Evolutionary conservation across 345 rosid genomes (phyloP), one percentile per base, ranked within the genome.

Genomic region (Laguncularia racemosa): DNA sequence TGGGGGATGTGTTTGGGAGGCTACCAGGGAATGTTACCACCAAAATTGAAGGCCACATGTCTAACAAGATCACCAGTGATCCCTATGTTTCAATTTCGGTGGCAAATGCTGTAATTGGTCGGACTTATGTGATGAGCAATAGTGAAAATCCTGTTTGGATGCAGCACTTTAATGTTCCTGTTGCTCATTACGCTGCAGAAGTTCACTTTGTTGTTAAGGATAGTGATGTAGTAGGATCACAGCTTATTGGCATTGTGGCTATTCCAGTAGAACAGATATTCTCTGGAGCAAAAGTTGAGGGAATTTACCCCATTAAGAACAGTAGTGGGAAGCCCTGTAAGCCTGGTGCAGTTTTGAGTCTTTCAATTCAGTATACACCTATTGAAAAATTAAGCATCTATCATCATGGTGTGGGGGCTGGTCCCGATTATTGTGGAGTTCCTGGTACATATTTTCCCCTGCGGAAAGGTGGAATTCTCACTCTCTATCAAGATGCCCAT

Each of bases 401-500:
- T 68, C 86, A 80, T 64, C 66, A 67, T 4, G 96, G 96, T 33
- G 93, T 92, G 13, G 98, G 98, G 56, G 83, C 84, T 0, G 98
- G 96, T 67, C 95, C 96, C 55, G 74, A 78, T 45, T 81, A 84
- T 75, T 55, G 59, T 19, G 98, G 98, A 46, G 96, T 89, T n/a
- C 89, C 95, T 52, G 95, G 83, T 55, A 89, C 98, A 40, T 92
- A 92, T 72, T 92, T 89, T 69, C 98, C 98, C 14, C 90, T 89
- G 55, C 75, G 97, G 69, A 78, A 81, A 78, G 89, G 95, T 50
- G 93, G 91, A 50, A 76, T 38, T 7, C 91, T 92, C 57, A 86
- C 89, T 51, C 85, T 89, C 69, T 92, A 92, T 72, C 98, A 92
- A 78, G 98, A 92, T 72, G 97, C 97, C 20, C 88, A 92, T 70